Percentiles rank a stretch among this genome's conserved stretches.
Evolutionary conservation across 2,329 filamentous ascomycete genomes (phyloP).

Genomic region (Lojkania enalia): DNA sequence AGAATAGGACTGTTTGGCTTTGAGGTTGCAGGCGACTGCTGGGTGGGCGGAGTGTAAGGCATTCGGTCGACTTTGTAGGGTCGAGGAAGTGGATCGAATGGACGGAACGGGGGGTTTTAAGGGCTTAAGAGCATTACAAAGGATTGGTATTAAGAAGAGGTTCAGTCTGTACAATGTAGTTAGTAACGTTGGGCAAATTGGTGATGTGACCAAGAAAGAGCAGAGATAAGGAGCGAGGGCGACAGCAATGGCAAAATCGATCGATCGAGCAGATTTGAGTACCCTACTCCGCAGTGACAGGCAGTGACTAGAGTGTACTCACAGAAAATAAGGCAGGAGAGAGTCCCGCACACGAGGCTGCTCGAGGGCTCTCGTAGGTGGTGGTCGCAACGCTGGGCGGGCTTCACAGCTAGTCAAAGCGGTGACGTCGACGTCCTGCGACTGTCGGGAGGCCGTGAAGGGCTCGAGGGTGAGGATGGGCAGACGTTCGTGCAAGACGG

Average conservation of each 20-base stretch:
- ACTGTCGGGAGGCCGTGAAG: constrained; percentile 17
- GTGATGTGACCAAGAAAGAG: neutral
- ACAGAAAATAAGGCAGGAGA: constrained; percentile 11
- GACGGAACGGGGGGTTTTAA: constrained; percentile 36
- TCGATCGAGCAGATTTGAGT: neutral
- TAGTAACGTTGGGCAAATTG: constrained; percentile 16
- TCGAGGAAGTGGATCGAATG: constrained; percentile 38
- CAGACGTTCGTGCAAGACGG: constrained; percentile 17
- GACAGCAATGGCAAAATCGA: neutral
- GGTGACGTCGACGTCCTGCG: constrained; percentile 35
- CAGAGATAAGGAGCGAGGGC: constrained; percentile 7
- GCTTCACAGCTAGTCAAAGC: constrained; percentile 47
- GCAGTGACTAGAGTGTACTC: constrained; percentile 5
- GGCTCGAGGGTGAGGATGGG: constrained; percentile 13
- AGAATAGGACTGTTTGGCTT: constrained; percentile 55
- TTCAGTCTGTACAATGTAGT: constrained; percentile 5
- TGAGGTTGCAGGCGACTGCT: constrained; percentile 62
- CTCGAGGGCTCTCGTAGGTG: constrained; percentile 12
- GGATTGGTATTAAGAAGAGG: constrained; percentile 31
- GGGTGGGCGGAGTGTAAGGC: constrained; percentile 85
- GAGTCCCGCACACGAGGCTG: constrained; percentile 5
- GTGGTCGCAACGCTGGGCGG: constrained; percentile 12
- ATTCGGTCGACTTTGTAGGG: constrained; percentile 58
- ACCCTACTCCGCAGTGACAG: neutral
- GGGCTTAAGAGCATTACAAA: constrained; percentile 50